A percentile compares a stretch with the other conserved stretches of the same genome.
Evolutionary conservation across 495 filamentous ascomycete species (phyloP).

Genomic region (Penicillium cataractarum): DNA sequence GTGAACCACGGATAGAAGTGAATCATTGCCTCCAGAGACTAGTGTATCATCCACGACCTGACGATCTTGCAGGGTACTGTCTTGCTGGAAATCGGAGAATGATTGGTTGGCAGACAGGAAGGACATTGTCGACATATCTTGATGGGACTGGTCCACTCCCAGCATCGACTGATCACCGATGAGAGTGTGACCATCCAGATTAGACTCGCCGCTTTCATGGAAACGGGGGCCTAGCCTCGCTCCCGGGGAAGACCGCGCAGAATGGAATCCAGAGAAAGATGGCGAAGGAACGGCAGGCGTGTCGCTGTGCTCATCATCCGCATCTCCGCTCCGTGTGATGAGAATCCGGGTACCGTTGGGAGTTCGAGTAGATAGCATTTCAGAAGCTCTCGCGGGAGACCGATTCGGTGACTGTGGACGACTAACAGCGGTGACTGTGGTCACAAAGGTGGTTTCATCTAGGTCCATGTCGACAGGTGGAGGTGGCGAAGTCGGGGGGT

Average conservation of each 20-base stretch:
- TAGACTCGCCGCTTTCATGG: constrained; percentile 13
- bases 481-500: constrained; percentile 10
- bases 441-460: constrained; percentile 33
- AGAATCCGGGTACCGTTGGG: constrained; percentile 9
- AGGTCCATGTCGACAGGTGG: constrained; percentile 26
- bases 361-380: constrained; percentile 16
- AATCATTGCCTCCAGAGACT: constrained; percentile 17
- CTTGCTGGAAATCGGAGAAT: constrained; percentile 6
- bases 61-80: constrained; percentile 19
- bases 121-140: constrained; percentile 23
- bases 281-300: constrained; percentile 27
- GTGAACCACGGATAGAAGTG: constrained; percentile 20
- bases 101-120: constrained; percentile 30
- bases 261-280: constrained; percentile 31
- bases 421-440: constrained; percentile 22
- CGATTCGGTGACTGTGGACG: constrained; percentile 12
- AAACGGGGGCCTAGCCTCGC: constrained; percentile 11
- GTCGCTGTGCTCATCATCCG: constrained; percentile 20
- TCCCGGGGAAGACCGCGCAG: constrained; percentile 29
- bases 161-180: constrained; percentile 26
- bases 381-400: constrained; percentile 18
- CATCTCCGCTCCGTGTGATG: constrained; percentile 13
- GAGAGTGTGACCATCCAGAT: constrained; percentile 31
- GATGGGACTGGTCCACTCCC: constrained; percentile 16
- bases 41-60: constrained; percentile 25